Percentiles rank a stretch among this genome's conserved stretches.
phyloP scores from a whole-genome alignment of 352 stramenopile species.

The Pythium brassicae region DNA sequence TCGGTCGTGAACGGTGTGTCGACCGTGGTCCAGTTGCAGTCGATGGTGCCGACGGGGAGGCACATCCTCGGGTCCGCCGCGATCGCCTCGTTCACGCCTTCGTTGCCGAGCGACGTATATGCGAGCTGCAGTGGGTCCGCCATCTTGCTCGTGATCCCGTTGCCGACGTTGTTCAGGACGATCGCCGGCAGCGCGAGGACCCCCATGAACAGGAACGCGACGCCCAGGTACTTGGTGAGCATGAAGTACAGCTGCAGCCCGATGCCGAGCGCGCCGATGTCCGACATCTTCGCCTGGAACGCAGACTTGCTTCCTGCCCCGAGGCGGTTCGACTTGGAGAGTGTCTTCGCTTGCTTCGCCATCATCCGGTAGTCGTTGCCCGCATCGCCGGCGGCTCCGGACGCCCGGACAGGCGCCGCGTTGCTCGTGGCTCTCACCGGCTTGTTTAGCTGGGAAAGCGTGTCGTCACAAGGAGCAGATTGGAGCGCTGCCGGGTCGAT shows the following conservation, averaged over 20 bases:
- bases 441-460: not conserved
- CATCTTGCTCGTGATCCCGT: conserved; percentile 63
- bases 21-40: conserved; percentile 66
- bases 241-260: conserved; percentile 85
- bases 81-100: conserved; percentile 64
- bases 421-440: not conserved
- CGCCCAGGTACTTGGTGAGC: conserved; percentile 69
- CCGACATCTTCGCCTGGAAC: conserved; percentile 54
- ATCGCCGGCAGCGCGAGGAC: conserved; percentile 60
- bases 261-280: conserved; percentile 77
- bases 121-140: conserved; percentile 66
- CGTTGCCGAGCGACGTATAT: conserved; percentile 72
- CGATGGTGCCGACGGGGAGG: conserved; percentile 47
- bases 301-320: conserved; percentile 58
- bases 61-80: conserved; percentile 37
- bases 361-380: conserved; percentile 22
- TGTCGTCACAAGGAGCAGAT: not conserved
- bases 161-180: conserved; percentile 53
- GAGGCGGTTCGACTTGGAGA: conserved; percentile 52
- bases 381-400: not conserved
- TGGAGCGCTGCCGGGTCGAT: too few species aligned
- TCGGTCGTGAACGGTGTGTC: conserved; percentile 63
- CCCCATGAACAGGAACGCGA: conserved; percentile 69
- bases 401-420: not conserved
- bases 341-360: conserved; percentile 35